Evolutionary conservation across 163 green algal genomes (phyloP).

Genomic region (Chlamydomonas reinhardtii): DNA sequence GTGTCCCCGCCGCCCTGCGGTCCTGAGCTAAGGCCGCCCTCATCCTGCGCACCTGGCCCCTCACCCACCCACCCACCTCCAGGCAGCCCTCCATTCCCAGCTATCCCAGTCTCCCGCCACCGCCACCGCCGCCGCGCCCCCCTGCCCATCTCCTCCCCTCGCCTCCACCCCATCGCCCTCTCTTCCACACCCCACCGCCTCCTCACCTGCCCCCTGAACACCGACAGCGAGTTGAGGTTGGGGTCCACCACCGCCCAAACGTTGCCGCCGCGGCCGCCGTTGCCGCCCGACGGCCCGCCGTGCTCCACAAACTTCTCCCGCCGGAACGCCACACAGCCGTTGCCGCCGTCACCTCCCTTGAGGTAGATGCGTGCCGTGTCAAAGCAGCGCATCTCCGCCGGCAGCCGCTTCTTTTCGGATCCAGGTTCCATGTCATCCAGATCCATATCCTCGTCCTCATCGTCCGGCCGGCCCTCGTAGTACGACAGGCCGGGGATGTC

Average conservation of each 20-base stretch:
- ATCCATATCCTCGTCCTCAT: background rate
- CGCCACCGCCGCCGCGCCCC: too few relatives aligned
- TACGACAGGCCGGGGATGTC: background rate
- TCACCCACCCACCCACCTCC: too few relatives aligned
- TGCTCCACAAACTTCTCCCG: conserved; percentile 94
- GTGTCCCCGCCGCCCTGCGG: too few relatives aligned
- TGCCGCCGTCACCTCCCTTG: conserved; percentile 90
- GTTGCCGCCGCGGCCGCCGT: conserved; percentile 89
- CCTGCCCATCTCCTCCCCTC: too few relatives aligned
- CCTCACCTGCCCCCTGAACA: conserved; percentile 74
- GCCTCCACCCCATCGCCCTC: too few relatives aligned
- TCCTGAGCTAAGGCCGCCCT: too few relatives aligned
- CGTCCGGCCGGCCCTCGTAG: background rate
- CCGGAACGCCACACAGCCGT: conserved; percentile 94
- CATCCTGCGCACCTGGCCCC: too few relatives aligned
- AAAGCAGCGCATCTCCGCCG: conserved; percentile 90
- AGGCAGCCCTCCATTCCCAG: too few relatives aligned
- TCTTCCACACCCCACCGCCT: too few relatives aligned
- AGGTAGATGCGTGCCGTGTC: conserved; percentile 92
- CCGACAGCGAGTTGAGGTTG: conserved; percentile 85
- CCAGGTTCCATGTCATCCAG: background rate
- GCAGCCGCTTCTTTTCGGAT: conserved; percentile 66
- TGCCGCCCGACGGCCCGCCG: conserved; percentile 90
- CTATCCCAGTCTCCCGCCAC: too few relatives aligned
- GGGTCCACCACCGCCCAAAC: conserved; percentile 89